Percentiles rank a stretch among this genome's conserved stretches.
phyloP scores from a whole-genome alignment of 257 asterid species.

The Rauvolfia tetraphylla region DNA sequence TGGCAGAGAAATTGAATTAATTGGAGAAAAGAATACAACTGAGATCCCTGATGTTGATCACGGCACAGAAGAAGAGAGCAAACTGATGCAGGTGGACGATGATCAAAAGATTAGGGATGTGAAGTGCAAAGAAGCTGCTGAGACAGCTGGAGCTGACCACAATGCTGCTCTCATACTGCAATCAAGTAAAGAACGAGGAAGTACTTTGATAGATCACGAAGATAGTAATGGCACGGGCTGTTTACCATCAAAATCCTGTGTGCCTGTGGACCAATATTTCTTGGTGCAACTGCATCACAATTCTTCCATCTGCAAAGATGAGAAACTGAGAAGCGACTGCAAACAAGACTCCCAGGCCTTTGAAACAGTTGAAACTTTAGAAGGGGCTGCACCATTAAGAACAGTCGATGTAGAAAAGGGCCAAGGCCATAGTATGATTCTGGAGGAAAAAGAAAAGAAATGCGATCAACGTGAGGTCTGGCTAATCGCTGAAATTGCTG shows the following conservation, averaged over 20 bases:
- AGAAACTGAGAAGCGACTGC: neutral
- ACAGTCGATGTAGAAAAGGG: slow-evolving; percentile 4
- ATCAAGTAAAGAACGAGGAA: slow-evolving; percentile 10
- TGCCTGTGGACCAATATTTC: neutral
- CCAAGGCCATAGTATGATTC: neutral
- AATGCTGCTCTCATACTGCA: neutral
- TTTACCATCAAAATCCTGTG: neutral
- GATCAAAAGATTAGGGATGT: neutral
- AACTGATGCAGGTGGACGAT: neutral
- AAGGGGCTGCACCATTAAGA: neutral
- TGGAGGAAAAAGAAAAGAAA: neutral
- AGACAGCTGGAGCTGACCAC: neutral
- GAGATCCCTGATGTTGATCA: neutral
- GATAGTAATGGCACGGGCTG: slow-evolving; percentile 3
- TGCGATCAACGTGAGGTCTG: neutral
- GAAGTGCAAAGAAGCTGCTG: neutral
- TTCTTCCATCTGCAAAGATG: neutral
- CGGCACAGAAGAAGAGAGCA: neutral
- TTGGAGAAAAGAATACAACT: neutral
- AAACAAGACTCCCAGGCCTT: neutral
- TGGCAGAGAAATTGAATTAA: neutral
- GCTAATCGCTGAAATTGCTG: neutral
- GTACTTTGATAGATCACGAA: neutral
- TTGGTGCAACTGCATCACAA: neutral
- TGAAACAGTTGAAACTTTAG: neutral